Evolutionary conservation across 805 yeast genomes (phyloP).

Genomic region (Diddensiella caesifluorescens): DNA sequence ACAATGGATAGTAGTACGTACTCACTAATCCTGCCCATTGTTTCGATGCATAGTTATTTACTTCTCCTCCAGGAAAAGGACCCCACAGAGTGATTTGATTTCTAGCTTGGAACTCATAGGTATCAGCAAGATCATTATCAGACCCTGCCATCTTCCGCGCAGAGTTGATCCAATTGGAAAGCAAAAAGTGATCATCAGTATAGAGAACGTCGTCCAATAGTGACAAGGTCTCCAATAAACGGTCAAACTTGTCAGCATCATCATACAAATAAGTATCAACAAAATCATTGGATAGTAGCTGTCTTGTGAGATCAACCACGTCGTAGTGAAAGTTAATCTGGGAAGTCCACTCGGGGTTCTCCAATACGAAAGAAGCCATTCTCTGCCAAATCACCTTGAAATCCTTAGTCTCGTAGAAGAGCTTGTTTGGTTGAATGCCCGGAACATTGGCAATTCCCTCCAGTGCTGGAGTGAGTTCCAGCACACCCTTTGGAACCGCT

Average conservation of each 20-base stretch:
- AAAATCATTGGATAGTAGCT: conserved; percentile 15
- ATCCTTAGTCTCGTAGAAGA: conserved; percentile 9
- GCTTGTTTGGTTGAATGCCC: conserved; percentile 12
- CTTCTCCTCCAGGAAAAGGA: conserved; percentile 11
- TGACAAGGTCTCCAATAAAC: conserved; percentile 5
- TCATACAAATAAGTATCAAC: conserved; percentile 8
- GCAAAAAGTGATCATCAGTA: conserved; percentile 13
- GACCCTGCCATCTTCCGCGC: conserved; percentile 8
- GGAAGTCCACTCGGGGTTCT: conserved; percentile 4
- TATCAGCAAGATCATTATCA: conserved; percentile 5
- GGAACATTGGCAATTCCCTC: conserved; percentile 9
- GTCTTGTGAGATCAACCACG: conserved; percentile 17
- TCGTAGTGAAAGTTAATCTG: conserved; percentile 14
- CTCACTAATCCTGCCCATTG: conserved; percentile 20
- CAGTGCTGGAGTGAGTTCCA: conserved; percentile 12
- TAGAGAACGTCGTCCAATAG: conserved; percentile 12
- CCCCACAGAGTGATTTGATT: conserved; percentile 19
- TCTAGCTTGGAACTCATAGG: conserved; percentile 15
- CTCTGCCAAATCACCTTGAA: conserved; percentile 10
- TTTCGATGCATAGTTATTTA: conserved; percentile 16
- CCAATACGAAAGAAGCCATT: conserved; percentile 4
- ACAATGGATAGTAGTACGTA: conserved; percentile 11
- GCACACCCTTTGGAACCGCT: conserved; percentile 11
- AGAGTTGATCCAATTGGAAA: conserved; percentile 11
- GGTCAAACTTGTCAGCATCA: no score